A percentile compares a stretch with the other conserved stretches of the same genome.
These are phyloP conservation scores for Pythium oligandrum DNA, from an alignment of 352 stramenopile species.

Conservation along the genomic window DNA sequence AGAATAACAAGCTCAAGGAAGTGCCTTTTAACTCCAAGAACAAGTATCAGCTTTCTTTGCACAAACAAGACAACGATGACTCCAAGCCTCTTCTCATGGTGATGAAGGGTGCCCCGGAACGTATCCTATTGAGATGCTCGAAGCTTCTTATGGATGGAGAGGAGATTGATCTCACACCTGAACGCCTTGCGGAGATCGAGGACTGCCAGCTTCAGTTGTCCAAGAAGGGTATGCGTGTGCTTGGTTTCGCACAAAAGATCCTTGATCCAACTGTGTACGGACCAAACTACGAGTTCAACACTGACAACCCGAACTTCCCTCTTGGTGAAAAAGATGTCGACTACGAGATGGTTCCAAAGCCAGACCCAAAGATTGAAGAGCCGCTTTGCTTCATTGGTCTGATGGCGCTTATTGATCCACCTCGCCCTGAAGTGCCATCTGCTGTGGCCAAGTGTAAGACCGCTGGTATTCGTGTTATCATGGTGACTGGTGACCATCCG, in stretches of 20 bases:
- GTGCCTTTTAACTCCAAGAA: conserved; percentile 85
- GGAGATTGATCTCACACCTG: conserved; percentile 88
- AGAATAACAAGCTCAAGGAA: conserved; percentile 76
- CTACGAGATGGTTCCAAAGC: conserved; percentile 62
- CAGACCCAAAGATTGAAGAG: conserved; percentile 70
- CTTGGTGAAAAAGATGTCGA: conserved; percentile 82
- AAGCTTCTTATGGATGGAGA: conserved; percentile 44
- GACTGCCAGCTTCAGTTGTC: conserved; percentile 41
- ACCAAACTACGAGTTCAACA: conserved; percentile 63
- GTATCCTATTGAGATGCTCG: conserved; percentile 90
- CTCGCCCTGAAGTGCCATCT: conserved; percentile 81
- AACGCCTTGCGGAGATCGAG: conserved; percentile 76
- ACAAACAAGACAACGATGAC: conserved; percentile 77
- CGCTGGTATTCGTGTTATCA: conserved; percentile 92
- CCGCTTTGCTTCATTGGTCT: conserved; percentile 91
- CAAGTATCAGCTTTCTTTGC: conserved; percentile 82
- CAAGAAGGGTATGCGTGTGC: conserved; percentile 60
- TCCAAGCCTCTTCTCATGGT: conserved; percentile 56
- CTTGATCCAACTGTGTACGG: conserved; percentile 38
- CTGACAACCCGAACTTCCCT: conserved; percentile 81
- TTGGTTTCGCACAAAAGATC: conserved; percentile 52
- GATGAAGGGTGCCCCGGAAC: conserved; percentile 97
- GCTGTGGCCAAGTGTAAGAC: conserved; percentile 91
- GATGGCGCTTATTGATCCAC: conserved; percentile 95
- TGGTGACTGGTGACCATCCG: conserved; percentile 93